phyloP scores from a whole-genome alignment of 2,329 filamentous ascomycete genomes.

The Aspergillus luchuensis region DNA sequence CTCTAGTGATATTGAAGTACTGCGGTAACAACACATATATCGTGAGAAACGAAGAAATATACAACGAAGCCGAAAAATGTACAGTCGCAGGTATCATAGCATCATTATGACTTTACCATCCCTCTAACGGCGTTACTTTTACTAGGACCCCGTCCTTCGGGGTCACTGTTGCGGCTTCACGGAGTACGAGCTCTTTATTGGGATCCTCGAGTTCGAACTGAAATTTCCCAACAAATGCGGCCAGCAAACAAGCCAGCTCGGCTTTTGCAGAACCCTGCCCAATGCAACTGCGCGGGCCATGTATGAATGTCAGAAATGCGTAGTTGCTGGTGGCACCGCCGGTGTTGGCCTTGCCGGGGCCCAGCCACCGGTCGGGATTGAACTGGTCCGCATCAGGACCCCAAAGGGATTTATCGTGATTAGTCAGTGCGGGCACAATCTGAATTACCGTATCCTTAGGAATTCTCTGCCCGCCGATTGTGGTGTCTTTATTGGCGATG shows the following conservation, averaged over 20 bases:
- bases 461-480: conserved; percentile 63
- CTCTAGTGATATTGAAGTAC: not conserved
- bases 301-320: conserved; percentile 77
- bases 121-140: conserved; percentile 54
- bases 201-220: conserved; percentile 66
- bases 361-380: conserved; percentile 76
- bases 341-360: conserved; percentile 54
- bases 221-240: conserved; percentile 74
- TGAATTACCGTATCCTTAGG: conserved; percentile 71
- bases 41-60: not conserved
- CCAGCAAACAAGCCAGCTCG: conserved; percentile 83
- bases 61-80: not conserved
- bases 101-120: conserved; percentile 26
- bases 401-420: conserved; percentile 71
- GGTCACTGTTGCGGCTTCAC: conserved; percentile 69
- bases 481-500: conserved; percentile 65
- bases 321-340: conserved; percentile 78
- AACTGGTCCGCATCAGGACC: conserved; percentile 73
- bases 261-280: conserved; percentile 77
- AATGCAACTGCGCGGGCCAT: conserved; percentile 84
- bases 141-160: conserved; percentile 74
- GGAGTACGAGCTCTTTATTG: conserved; percentile 63
- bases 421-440: conserved; percentile 67
- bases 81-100: not conserved
- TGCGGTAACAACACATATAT: not conserved